A percentile compares a stretch with the other conserved stretches of the same genome.
These are phyloP conservation scores for Botryotinia convoluta DNA, from an alignment of 2,329 filamentous ascomycete species.

Conservation along the genomic window DNA sequence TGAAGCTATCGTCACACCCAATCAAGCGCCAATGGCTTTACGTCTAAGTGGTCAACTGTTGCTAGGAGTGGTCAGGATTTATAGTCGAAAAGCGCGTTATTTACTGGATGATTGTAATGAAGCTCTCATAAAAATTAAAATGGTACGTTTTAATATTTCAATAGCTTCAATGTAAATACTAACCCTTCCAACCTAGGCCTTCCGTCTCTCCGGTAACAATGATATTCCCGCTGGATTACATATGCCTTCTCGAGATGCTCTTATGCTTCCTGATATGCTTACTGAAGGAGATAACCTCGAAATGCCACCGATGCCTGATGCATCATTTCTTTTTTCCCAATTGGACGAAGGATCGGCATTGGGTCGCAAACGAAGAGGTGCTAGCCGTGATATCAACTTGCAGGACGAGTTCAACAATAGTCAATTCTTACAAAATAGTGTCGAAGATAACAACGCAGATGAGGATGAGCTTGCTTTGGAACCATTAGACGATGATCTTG, in stretches of 20 bases:
- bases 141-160: constrained; percentile 59
- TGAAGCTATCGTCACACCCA: constrained; percentile 88
- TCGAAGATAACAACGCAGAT: constrained; percentile 42
- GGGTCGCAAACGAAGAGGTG: constrained; percentile 56
- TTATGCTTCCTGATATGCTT: constrained; percentile 87
- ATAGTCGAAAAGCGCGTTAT: constrained; percentile 95
- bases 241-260: constrained; percentile 76
- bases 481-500: constrained; percentile 62
- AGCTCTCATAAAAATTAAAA: constrained; percentile 95
- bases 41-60: constrained; percentile 91
- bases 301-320: constrained; percentile 80
- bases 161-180: constrained; percentile 32
- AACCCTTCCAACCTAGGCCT: constrained; percentile 62
- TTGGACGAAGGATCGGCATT: constrained; percentile 60
- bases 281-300: constrained; percentile 84
- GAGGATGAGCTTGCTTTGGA: constrained; percentile 58
- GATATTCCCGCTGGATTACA: constrained; percentile 84
- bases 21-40: constrained; percentile 90
- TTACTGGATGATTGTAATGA: constrained; percentile 97
- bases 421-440: constrained; percentile 73
- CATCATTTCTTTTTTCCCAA: constrained; percentile 77
- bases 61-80: constrained; percentile 94
- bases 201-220: constrained; percentile 90
- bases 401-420: constrained; percentile 71
- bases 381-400: constrained; percentile 64